Evolutionary conservation across 176 grass and related monocot genomes (phyloP), one percentile per base, ranked within the genome.

Genomic region (Raddia distichophylla): DNA sequence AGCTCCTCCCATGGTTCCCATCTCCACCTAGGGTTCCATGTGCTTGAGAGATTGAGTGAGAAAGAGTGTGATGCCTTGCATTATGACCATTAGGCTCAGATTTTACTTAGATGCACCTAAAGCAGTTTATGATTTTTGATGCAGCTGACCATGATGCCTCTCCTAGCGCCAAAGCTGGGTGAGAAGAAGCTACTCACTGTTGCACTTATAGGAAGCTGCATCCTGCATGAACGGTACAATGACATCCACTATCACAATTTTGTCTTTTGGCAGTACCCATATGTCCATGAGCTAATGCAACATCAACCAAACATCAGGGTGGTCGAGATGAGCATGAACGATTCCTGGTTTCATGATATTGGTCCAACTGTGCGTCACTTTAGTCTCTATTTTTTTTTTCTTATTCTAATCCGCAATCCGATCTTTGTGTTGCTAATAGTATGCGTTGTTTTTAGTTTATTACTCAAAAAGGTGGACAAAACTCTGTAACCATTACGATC

Each of bases 241-340:
- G 7, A 10, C 53, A 78, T 56, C 80, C 44, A 67, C 3, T 85
- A 45, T 50, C 12, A 35, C 0, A 8, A 52, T 69, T 83, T 70
- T 51, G 22, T 67, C 2, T n/a, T 73, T 32, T 75, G 67, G 49
- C 67, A 94, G 92, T 98, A 91, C 18, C 80, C 82, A 40, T 69
- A 84, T 62, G 95, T 85, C 32, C 81, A 86, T 17, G 69, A n/a
- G n/a, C n/a, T n/a, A n/a, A n/a, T n/a, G n/a, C n/a, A n/a, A n/a
- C n/a, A n/a, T n/a, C n/a, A n/a, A 11, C 35, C 51, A 19, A 93
- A 89, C 78, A 86, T 98, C 73, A 90, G 95, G 71, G 92, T 98
- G 67, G 90, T 98, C 27, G 95, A 98, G 84, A 98, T 98, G 92
- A 94, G 88, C 86, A 93, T 93, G 90, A 94, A 98, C 11, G 95